Evolutionary conservation across 2,329 filamentous ascomycete genomes (phyloP).

Genomic region (Ophiognomonia clavigignenti-juglandacearum): DNA sequence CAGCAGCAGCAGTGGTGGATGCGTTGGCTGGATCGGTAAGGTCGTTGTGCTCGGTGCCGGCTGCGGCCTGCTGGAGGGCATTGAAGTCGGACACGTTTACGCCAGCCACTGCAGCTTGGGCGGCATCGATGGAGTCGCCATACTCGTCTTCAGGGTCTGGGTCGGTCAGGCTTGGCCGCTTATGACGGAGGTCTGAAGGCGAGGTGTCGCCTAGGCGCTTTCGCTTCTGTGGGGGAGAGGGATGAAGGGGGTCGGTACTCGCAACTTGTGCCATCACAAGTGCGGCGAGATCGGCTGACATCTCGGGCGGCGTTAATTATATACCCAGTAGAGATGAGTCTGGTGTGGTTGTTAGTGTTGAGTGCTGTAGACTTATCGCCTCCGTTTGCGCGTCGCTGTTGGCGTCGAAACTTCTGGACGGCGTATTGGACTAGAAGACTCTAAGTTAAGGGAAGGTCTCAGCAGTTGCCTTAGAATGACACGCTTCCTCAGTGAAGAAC

Average conservation of each 20-base stretch:
- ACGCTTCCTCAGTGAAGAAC: too few relatives aligned
- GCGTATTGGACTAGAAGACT: too few relatives aligned
- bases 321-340: slow-evolving; percentile 18
- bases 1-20: slow-evolving; percentile 55
- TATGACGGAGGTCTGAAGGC: slow-evolving; percentile 13
- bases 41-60: slow-evolving; percentile 36
- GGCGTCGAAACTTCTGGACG: too few relatives aligned
- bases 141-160: slow-evolving; percentile 15
- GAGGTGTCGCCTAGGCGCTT: slow-evolving; percentile 15
- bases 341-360: slow-evolving; percentile 26
- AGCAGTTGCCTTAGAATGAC: too few relatives aligned
- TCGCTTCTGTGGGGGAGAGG: slow-evolving; percentile 14
- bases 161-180: slow-evolving; percentile 12
- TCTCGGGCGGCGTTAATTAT: slow-evolving; percentile 31
- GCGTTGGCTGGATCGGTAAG: slow-evolving; percentile 47
- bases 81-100: slow-evolving; percentile 51
- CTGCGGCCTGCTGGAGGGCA: slow-evolving; percentile 50
- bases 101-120: slow-evolving; percentile 43
- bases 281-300: slow-evolving; percentile 25
- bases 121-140: slow-evolving; percentile 12
- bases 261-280: slow-evolving; percentile 16
- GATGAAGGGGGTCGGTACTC: slow-evolving; percentile 13
- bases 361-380: too few relatives aligned
- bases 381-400: too few relatives aligned
- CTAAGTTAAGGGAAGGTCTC: too few relatives aligned